These are phyloP conservation scores for Yamadazyma taylorii DNA, from an alignment of 1,139 yeast species.

Conservation along the genomic window DNA sequence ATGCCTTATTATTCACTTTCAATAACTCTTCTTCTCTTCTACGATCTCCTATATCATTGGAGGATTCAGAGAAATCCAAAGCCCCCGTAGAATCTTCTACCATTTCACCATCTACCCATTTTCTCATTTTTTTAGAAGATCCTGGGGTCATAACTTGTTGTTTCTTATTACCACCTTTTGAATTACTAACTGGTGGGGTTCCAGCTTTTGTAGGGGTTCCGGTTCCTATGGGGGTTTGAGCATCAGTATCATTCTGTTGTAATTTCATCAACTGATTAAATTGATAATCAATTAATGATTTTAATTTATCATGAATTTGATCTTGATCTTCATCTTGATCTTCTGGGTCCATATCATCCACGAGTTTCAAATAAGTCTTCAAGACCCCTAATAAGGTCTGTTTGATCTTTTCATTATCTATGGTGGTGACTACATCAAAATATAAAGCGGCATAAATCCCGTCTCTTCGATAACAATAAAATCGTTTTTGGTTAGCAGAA, in stretches of 20 bases:
- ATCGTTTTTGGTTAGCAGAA: conserved; percentile 35
- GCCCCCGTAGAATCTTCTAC: conserved; percentile 24
- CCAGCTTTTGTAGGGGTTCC: conserved; percentile 14
- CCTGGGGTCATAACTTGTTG: no score
- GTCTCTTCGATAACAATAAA: conserved; percentile 33
- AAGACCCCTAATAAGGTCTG: conserved; percentile 34
- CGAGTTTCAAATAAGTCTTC: conserved; percentile 33
- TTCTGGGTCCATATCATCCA: conserved; percentile 27
- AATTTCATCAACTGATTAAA: conserved; percentile 39
- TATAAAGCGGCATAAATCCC: conserved; percentile 38
- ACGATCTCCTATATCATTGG: conserved; percentile 35
- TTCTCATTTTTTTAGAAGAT: conserved; percentile 44
- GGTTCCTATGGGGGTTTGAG: no score
- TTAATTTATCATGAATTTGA: conserved; percentile 27
- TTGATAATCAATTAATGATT: conserved; percentile 40
- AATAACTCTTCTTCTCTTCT: conserved; percentile 33
- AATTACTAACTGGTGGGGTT: neutral
- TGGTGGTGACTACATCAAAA: conserved; percentile 41
- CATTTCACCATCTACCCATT: conserved; percentile 45
- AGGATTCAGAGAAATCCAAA: conserved; percentile 7
- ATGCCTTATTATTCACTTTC: conserved; percentile 33
- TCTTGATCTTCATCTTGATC: no score
- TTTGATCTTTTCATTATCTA: conserved; percentile 41
- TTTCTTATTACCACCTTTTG: conserved; percentile 11
- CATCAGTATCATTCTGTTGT: conserved; percentile 21